A percentile compares a stretch with the other conserved stretches of the same genome.
Evolutionary conservation across 805 yeast genomes (phyloP).

Genomic region (Pichia heedii): DNA sequence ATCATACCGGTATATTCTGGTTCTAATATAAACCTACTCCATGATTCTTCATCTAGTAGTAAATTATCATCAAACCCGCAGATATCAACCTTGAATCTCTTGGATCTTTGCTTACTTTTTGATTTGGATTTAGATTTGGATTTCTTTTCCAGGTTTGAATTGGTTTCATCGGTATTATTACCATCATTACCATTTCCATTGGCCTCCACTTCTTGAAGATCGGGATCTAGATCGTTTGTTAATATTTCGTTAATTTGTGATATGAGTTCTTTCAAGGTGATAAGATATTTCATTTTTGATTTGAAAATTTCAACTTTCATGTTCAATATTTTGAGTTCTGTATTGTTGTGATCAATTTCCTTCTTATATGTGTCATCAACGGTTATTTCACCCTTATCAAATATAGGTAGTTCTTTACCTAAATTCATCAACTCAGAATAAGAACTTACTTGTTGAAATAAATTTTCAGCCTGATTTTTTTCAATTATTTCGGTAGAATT

Average conservation of each 20-base stretch:
- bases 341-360: slow-evolving; percentile 17
- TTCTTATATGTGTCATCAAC: slow-evolving; percentile 4
- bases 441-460: slow-evolving; percentile 12
- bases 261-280: slow-evolving; percentile 29
- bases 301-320: slow-evolving; percentile 9
- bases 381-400: slow-evolving; percentile 14
- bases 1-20: slow-evolving; percentile 9
- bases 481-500: slow-evolving; percentile 6
- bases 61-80: slow-evolving; percentile 41
- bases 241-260: slow-evolving; percentile 31
- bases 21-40: slow-evolving; percentile 15
- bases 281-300: slow-evolving; percentile 19
- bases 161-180: neutral
- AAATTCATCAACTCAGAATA: slow-evolving; percentile 20
- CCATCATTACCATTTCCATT: slow-evolving; percentile 4
- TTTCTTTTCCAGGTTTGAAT: neutral
- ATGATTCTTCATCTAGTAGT: slow-evolving; percentile 13
- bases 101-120: slow-evolving; percentile 16
- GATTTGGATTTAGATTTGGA: slow-evolving; percentile 10
- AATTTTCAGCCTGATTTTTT: neutral
- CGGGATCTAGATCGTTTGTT: slow-evolving; percentile 9
- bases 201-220: neutral
- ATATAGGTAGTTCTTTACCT: slow-evolving; percentile 37
- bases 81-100: slow-evolving; percentile 35
- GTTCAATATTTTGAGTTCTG: slow-evolving; percentile 14